Conservation (phyloP, 306 rosid species). For the Oemleria cerasiformis region DNA sequence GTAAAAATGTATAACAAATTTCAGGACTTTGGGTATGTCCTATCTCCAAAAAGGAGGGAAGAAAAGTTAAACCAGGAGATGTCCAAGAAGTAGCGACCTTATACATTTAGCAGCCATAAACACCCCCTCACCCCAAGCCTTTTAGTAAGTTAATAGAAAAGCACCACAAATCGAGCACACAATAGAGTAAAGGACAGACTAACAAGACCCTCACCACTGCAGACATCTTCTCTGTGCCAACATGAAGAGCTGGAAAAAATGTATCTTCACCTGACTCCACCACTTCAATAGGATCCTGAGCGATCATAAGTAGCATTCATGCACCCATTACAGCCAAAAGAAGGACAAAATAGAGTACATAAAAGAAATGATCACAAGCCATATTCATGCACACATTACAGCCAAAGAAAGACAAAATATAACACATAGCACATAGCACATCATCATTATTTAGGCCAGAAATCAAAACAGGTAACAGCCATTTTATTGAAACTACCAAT, state of each 20-base stretch:
- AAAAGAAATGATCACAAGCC: conserved; percentile 13
- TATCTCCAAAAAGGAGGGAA: neutral
- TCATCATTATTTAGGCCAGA: neutral
- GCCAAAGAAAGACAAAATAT: conserved; percentile 8
- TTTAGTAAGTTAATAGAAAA: neutral
- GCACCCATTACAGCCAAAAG: conserved; percentile 10
- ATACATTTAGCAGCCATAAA: neutral
- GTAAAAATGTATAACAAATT: neutral
- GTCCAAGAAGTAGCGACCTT: conserved; percentile 1
- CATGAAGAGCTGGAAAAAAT: conserved; percentile 76
- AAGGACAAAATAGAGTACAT: conserved; percentile 6
- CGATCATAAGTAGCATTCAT: conserved; percentile 20
- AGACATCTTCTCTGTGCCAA: conserved; percentile 61
- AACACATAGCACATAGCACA: conserved; percentile 2
- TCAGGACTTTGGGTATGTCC: neutral
- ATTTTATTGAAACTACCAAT: neutral
- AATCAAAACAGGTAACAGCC: conserved; percentile 7
- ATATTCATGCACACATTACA: conserved; percentile 3
- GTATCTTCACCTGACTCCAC: conserved; percentile 89
- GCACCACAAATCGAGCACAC: neutral
- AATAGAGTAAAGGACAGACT: conserved; percentile 17
- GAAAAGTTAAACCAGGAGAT: conserved; percentile 2
- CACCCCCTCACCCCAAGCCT: neutral
- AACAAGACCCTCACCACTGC: conserved; percentile 72
- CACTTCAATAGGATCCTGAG: conserved; percentile 58